Percentiles rank a stretch among this genome's conserved stretches.
phyloP scores from a whole-genome alignment of 192 early-diverging fungal genomes.

The Geranomyces variabilis region DNA sequence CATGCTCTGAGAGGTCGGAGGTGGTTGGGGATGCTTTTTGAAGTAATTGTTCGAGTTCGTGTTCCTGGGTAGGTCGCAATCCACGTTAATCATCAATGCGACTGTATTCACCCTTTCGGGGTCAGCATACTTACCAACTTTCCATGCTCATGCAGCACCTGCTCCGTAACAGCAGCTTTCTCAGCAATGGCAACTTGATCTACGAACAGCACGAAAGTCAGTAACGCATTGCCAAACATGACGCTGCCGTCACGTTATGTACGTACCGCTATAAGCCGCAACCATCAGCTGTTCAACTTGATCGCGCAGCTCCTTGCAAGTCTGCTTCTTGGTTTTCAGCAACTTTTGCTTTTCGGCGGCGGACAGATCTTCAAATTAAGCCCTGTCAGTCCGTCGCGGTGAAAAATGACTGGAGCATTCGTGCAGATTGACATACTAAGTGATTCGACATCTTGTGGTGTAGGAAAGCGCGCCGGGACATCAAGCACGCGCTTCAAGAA shows the following conservation, averaged over 20 bases:
- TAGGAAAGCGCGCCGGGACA: constrained; percentile 40
- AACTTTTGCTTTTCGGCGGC: constrained; percentile 29
- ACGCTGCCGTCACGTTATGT: not conserved
- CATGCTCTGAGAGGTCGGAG: not conserved
- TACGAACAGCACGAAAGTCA: not conserved
- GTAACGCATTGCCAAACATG: not conserved
- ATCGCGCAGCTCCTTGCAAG: constrained; percentile 11
- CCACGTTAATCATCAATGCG: too few species aligned
- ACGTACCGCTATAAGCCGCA: constrained; percentile 14
- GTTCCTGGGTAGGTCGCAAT: not conserved
- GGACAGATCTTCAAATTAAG: not conserved
- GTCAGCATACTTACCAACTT: not conserved
- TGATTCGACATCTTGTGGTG: constrained; percentile 4
- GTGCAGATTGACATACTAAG: too few species aligned
- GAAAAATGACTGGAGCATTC: too few species aligned
- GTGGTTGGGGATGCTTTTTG: not conserved
- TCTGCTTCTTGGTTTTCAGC: constrained; percentile 32
- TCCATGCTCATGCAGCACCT: not conserved
- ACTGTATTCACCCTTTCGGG: too few species aligned
- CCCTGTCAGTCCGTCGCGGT: too few species aligned
- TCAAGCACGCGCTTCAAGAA: constrained; percentile 52
- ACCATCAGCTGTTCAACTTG: constrained; percentile 30
- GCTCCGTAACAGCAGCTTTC: not conserved
- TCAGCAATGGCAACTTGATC: not conserved
- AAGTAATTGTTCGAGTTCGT: not conserved